Evolutionary conservation across 768 basidiomycete genomes (phyloP).

Genomic region (Kwoniella heveanensis): DNA sequence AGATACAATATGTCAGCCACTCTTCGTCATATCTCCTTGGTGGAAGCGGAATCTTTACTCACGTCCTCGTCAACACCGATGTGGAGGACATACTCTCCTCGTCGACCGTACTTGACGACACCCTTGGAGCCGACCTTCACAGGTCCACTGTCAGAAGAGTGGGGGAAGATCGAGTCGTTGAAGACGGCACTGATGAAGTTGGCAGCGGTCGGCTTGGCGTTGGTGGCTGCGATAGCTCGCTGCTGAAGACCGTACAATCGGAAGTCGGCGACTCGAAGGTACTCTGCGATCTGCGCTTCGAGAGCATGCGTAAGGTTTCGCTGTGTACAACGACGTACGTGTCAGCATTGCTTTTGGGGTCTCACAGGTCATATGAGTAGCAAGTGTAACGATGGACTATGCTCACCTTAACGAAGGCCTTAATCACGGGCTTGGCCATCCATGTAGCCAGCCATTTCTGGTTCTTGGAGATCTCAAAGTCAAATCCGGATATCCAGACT

Average conservation of each 20-base stretch:
- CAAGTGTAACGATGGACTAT: neutral
- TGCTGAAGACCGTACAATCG: conserved; percentile 78
- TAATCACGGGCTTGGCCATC: conserved; percentile 53
- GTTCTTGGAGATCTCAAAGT: conserved; percentile 55
- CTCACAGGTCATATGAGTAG: neutral
- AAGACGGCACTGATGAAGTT: conserved; percentile 56
- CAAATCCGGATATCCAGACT: conserved; percentile 54
- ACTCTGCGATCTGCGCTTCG: conserved; percentile 53
- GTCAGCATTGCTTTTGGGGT: neutral
- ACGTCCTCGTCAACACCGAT: conserved; percentile 58
- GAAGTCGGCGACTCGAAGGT: conserved; percentile 51
- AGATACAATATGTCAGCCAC: conserved; percentile 2
- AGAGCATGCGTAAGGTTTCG: conserved; percentile 53
- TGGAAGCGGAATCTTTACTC: too few species aligned
- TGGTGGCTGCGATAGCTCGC: conserved; percentile 89
- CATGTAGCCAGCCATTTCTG: conserved; percentile 55
- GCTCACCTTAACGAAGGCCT: conserved; percentile 53
- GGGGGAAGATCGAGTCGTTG: conserved; percentile 53
- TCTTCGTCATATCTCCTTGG: too few species aligned
- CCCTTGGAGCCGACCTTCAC: conserved; percentile 51
- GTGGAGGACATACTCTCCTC: conserved; percentile 57
- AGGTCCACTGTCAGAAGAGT: conserved; percentile 25
- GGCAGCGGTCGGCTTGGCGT: conserved; percentile 58
- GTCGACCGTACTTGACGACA: conserved; percentile 57
- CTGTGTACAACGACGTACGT: conserved; percentile 9